Evolutionary conservation across 2,329 filamentous ascomycete species (phyloP).

Genomic region (Leptoxyphium fumago): DNA sequence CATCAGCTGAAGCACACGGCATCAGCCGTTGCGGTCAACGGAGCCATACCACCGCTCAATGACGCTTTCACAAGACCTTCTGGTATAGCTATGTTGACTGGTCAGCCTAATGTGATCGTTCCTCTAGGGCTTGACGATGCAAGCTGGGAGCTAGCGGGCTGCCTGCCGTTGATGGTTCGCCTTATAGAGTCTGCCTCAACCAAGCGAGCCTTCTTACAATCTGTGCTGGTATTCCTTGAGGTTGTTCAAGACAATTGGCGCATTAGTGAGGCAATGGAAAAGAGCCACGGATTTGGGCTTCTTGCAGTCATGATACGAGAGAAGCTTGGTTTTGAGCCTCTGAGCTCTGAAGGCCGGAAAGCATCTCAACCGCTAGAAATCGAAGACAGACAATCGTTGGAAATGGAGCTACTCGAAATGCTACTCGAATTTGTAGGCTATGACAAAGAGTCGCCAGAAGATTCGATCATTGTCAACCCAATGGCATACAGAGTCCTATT

Average conservation of each 20-base stretch:
- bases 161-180: constrained; percentile 70
- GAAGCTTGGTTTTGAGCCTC: constrained; percentile 49
- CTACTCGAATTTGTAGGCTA: constrained; percentile 83
- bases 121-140: constrained; percentile 83
- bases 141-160: constrained; percentile 85
- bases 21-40: constrained; percentile 73
- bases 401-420: constrained; percentile 52
- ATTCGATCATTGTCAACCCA: constrained; percentile 90
- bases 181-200: constrained; percentile 64
- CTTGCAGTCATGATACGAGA: constrained; percentile 69
- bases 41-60: constrained; percentile 71
- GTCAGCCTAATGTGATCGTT: constrained; percentile 64
- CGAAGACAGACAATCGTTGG: constrained; percentile 37
- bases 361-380: constrained; percentile 9
- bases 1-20: constrained; percentile 56
- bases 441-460: constrained; percentile 59
- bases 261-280: constrained; percentile 96
- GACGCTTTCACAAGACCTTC: constrained; percentile 71
- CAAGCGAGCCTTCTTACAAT: constrained; percentile 55
- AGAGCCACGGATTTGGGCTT: constrained; percentile 84
- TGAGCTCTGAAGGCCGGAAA: constrained; percentile 10
- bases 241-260: constrained; percentile 86
- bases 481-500: constrained; percentile 84
- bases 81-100: constrained; percentile 69
- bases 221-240: constrained; percentile 71